These are phyloP conservation scores for Akanthomyces dipterigenus DNA, from an alignment of 2,329 filamentous ascomycete genomes.

Conservation along the genomic window DNA sequence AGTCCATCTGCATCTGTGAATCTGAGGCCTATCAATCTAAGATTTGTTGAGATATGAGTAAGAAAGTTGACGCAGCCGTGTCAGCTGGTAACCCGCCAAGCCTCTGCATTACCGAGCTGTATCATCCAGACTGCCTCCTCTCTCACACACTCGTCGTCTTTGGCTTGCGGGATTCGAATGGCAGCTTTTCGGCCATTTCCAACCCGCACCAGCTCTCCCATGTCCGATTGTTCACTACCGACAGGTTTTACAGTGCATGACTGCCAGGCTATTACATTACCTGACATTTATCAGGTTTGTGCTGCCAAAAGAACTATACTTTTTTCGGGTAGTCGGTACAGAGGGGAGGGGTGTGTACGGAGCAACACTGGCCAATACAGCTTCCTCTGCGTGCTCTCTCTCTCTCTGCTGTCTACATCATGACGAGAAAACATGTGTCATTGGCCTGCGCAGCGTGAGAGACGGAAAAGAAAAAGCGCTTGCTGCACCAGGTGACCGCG, in stretches of 20 bases:
- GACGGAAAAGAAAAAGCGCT: neutral
- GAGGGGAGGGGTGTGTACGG: neutral
- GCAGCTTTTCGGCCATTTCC: neutral
- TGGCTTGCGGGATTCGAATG: neutral
- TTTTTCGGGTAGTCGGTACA: neutral
- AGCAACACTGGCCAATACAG: neutral
- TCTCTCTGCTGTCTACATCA: neutral
- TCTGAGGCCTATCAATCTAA: slow-evolving; percentile 1
- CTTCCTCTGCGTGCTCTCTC: neutral
- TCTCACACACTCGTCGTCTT: neutral
- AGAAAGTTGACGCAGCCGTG: slow-evolving; percentile 2
- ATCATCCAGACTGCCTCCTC: neutral
- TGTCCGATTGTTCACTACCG: neutral
- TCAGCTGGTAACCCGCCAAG: slow-evolving; percentile 8
- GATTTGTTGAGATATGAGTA: slow-evolving; percentile 11
- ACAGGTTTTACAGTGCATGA: neutral
- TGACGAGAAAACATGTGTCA: slow-evolving; percentile 11
- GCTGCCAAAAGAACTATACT: neutral
- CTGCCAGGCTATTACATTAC: neutral
- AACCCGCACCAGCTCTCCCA: neutral
- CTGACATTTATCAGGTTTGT: too few relatives aligned
- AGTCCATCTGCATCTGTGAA: slow-evolving; percentile 1
- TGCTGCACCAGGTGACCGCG: slow-evolving; percentile 2
- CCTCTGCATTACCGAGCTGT: slow-evolving; percentile 2
- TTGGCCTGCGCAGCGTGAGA: neutral